phyloP scores from a whole-genome alignment of 768 basidiomycete genomes.

The Hygrocybe punicea region DNA sequence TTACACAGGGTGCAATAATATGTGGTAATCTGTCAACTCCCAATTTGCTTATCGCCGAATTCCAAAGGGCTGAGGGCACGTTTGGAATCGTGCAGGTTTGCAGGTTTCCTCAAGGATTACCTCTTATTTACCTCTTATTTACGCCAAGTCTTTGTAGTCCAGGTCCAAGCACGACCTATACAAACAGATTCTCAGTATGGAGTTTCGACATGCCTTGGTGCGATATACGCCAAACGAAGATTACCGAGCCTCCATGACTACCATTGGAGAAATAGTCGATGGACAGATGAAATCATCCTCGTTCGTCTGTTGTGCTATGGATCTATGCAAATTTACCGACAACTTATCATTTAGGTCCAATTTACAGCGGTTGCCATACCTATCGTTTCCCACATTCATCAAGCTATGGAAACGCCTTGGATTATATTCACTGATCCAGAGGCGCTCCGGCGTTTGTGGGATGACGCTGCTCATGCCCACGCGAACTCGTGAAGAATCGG shows the following conservation, averaged over 20 bases:
- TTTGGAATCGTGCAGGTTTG: constrained; percentile 75
- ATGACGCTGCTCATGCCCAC: neutral
- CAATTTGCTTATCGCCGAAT: constrained; percentile 76
- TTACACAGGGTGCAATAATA: constrained; percentile 76
- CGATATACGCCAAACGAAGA: constrained; percentile 73
- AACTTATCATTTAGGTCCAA: constrained; percentile 26
- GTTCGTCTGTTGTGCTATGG: neutral
- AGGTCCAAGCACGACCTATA: constrained; percentile 79
- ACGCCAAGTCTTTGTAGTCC: constrained; percentile 46
- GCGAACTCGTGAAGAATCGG: constrained; percentile 14
- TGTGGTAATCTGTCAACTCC: constrained; percentile 86
- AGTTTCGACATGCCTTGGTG: constrained; percentile 61
- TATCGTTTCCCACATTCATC: constrained; percentile 9
- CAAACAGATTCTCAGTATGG: constrained; percentile 73
- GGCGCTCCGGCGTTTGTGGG: too few species aligned
- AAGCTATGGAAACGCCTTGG: neutral
- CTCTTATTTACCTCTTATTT: neutral
- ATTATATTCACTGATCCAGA: neutral
- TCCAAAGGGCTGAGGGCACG: constrained; percentile 70
- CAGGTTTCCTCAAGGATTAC: constrained; percentile 5
- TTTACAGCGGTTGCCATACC: constrained; percentile 13
- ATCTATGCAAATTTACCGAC: neutral
- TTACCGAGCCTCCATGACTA: constrained; percentile 63
- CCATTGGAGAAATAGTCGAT: constrained; percentile 61
- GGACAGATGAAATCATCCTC: constrained; percentile 37